phyloP scores from a whole-genome alignment of 768 basidiomycete genomes.

The Symmetrospora coprosmae region DNA sequence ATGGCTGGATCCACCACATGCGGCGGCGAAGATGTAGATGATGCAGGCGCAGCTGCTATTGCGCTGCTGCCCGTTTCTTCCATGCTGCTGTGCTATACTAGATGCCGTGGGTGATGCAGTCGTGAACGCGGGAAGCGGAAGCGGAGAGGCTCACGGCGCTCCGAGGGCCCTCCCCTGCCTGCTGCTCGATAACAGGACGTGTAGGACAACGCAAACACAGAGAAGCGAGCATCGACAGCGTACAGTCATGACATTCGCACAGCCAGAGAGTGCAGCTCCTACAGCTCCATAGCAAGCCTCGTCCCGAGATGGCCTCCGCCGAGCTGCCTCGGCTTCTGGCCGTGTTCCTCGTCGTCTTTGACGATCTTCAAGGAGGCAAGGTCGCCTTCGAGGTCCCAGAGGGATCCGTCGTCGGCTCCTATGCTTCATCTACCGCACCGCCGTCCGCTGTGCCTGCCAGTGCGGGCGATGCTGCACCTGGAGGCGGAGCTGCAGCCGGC shows the following conservation, averaged over 20 bases:
- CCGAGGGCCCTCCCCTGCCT: no score
- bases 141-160: no score
- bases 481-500: no score
- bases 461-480: not conserved
- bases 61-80: not conserved
- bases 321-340: conserved; percentile 53
- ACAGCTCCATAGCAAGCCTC: no score
- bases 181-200: no score
- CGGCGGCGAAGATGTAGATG: not conserved
- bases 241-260: no score
- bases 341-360: conserved; percentile 78
- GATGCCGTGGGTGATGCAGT: no score
- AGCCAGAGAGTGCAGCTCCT: no score
- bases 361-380: conserved; percentile 67
- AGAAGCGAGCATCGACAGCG: no score
- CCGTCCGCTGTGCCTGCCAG: conserved; percentile 10
- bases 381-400: conserved; percentile 91
- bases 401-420: conserved; percentile 52
- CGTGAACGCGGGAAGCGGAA: no score
- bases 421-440: conserved; percentile 30
- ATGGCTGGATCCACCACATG: not conserved
- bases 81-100: no score
- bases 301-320: not conserved
- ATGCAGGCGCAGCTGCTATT: not conserved
- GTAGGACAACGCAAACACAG: no score